A percentile compares a stretch with the other conserved stretches of the same genome.
phyloP scores from a whole-genome alignment of 768 basidiomycete genomes.

The Suillus tomentosus region DNA sequence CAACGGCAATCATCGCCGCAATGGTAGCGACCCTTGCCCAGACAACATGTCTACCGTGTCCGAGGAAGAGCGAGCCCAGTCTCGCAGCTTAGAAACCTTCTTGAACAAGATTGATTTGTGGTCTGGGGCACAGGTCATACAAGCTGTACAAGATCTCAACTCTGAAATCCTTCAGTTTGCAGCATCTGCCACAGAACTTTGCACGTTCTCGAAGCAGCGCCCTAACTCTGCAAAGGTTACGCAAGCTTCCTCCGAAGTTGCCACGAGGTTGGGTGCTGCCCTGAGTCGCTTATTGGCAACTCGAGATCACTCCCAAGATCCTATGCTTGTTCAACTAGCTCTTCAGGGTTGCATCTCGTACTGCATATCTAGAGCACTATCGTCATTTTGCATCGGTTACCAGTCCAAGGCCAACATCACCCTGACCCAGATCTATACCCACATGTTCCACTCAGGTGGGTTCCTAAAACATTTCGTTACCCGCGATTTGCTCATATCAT shows the following conservation, averaged over 20 bases:
- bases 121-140: constrained; percentile 79
- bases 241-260: constrained; percentile 60
- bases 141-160: constrained; percentile 79
- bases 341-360: constrained; percentile 70
- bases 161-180: constrained; percentile 81
- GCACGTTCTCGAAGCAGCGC: constrained; percentile 49
- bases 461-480: constrained; percentile 12
- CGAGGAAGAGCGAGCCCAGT: constrained; percentile 59
- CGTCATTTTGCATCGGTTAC: constrained; percentile 74
- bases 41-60: constrained; percentile 36
- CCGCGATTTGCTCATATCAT: constrained; percentile 19
- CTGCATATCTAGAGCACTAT: constrained; percentile 66
- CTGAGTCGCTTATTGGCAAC: constrained; percentile 61
- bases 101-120: constrained; percentile 73
- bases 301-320: constrained; percentile 73
- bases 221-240: constrained; percentile 42
- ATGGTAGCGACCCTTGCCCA: constrained; percentile 12
- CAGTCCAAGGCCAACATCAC: constrained; percentile 70
- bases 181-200: constrained; percentile 71
- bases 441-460: constrained; percentile 57
- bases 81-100: constrained; percentile 62
- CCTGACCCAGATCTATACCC: constrained; percentile 60
- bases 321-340: constrained; percentile 74
- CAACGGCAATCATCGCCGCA: constrained; percentile 19
- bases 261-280: constrained; percentile 61